These are phyloP conservation scores for Urochloa ruziziensis DNA, from an alignment of 176 grass and related monocot species.

Conservation along the genomic window DNA sequence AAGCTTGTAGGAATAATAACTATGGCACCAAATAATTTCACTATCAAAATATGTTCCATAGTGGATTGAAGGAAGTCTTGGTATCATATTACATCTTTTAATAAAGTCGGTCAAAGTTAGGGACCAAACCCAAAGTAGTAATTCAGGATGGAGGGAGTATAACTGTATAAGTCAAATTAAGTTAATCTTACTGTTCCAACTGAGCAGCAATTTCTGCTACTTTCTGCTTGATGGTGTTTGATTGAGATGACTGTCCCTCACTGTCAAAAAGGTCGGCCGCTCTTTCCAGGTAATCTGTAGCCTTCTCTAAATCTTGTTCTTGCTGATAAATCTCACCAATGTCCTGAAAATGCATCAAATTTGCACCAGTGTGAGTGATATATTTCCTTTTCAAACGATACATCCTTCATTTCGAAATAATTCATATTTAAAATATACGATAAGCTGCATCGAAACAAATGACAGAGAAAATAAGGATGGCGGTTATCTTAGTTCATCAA, in stretches of 20 bases:
- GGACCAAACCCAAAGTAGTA: no score
- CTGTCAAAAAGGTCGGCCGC: conserved; percentile 91
- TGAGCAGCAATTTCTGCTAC: conserved; percentile 94
- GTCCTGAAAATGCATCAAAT: conserved; percentile 64
- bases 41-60: no score
- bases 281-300: conserved; percentile 78
- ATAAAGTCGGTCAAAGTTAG: no score
- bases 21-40: no score
- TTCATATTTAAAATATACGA: not conserved
- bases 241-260: conserved; percentile 78
- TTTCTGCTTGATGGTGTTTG: conserved; percentile 86
- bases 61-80: no score
- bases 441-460: not conserved
- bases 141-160: no score
- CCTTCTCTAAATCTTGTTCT: conserved; percentile 85
- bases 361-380: not conserved
- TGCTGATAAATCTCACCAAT: conserved; percentile 97
- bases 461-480: not conserved
- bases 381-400: conserved; percentile 17
- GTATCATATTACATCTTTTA: no score
- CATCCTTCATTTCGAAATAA: not conserved
- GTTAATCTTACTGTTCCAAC: conserved; percentile 88
- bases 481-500: not conserved
- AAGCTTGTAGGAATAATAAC: no score
- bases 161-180: conserved; percentile 11